A percentile compares a stretch with the other conserved stretches of the same genome.
These are phyloP conservation scores for Thielaviopsis euricoi DNA, from an alignment of 2,329 filamentous ascomycete genomes.

Conservation along the genomic window DNA sequence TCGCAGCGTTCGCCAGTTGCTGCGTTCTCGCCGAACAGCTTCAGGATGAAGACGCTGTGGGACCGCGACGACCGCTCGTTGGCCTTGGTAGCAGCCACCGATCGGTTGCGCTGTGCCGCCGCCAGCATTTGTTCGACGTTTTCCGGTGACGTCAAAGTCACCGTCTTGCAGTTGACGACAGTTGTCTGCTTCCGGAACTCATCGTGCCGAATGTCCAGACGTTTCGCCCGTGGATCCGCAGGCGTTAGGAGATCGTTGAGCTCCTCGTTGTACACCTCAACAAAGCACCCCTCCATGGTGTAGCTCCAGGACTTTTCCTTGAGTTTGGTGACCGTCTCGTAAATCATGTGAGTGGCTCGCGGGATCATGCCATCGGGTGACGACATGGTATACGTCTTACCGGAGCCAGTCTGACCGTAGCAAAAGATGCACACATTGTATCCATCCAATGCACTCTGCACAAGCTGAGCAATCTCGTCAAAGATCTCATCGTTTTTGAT, in stretches of 20 bases:
- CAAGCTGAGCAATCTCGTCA: conserved; percentile 88
- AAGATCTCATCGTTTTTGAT: conserved; percentile 78
- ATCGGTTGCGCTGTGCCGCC: conserved; percentile 70
- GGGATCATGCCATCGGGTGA: conserved; percentile 88
- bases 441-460: conserved; percentile 88
- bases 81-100: conserved; percentile 89
- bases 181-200: conserved; percentile 64
- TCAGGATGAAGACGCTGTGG: conserved; percentile 92
- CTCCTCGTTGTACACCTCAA: conserved; percentile 97
- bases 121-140: conserved; percentile 67
- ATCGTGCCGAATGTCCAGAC: conserved; percentile 81
- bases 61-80: conserved; percentile 90
- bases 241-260: conserved; percentile 67
- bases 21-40: conserved; percentile 51
- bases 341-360: conserved; percentile 81
- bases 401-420: conserved; percentile 92
- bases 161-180: conserved; percentile 63
- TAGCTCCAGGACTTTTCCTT: conserved; percentile 90
- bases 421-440: conserved; percentile 99
- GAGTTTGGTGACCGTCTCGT: conserved; percentile 66
- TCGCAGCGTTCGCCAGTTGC: conserved; percentile 73
- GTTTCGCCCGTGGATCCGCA: conserved; percentile 49
- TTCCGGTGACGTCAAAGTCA: conserved; percentile 60
- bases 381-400: conserved; percentile 96
- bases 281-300: conserved; percentile 83